Conservation (phyloP, 345 rosid genomes). For the Gossypioides kirkii region DNA sequence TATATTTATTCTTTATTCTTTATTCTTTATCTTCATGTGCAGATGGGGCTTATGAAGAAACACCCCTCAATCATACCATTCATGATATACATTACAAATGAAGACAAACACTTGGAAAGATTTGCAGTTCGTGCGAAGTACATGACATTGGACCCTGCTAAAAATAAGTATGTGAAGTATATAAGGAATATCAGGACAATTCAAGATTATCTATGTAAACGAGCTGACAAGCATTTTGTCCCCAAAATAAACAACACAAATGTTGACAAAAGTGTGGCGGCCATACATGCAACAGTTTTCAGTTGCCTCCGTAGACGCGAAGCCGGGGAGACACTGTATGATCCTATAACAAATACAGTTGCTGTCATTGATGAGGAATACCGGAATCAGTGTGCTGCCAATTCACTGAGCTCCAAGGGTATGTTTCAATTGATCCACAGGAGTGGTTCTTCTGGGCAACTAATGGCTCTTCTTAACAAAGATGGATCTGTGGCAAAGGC, state of each 20-base stretch:
- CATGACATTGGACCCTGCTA: constrained; percentile 96
- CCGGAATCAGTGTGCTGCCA: constrained; percentile 85
- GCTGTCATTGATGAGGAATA: constrained; percentile 80
- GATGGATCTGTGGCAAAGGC: constrained; percentile 96
- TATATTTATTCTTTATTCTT: not conserved
- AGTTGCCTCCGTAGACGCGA: constrained; percentile 85
- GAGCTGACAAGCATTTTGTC: constrained; percentile 96
- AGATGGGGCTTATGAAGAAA: constrained; percentile 99
- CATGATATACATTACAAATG: constrained; percentile 90
- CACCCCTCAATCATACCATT: constrained; percentile 97
- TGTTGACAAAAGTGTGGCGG: constrained; percentile 95
- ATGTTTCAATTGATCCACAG: constrained; percentile 97
- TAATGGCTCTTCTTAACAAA: constrained; percentile 92
- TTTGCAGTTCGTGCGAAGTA: constrained; percentile 99
- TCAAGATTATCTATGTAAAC: constrained; percentile 85
- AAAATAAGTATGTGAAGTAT: constrained; percentile 93
- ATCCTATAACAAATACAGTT: constrained; percentile 70
- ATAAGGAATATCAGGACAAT: constrained; percentile 91
- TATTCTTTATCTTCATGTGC: constrained; percentile 16
- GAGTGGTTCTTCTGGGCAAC: constrained; percentile 86
- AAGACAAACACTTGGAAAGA: constrained; percentile 96
- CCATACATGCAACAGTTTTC: constrained; percentile 94
- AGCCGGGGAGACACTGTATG: constrained; percentile 81
- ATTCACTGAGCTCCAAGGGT: constrained; percentile 90
- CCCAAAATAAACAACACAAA: constrained; percentile 97